A percentile compares a stretch with the other conserved stretches of the same genome.
These are phyloP conservation scores for Fusarium subglutinans DNA, from an alignment of 2,329 filamentous ascomycete genomes.

Conservation along the genomic window DNA sequence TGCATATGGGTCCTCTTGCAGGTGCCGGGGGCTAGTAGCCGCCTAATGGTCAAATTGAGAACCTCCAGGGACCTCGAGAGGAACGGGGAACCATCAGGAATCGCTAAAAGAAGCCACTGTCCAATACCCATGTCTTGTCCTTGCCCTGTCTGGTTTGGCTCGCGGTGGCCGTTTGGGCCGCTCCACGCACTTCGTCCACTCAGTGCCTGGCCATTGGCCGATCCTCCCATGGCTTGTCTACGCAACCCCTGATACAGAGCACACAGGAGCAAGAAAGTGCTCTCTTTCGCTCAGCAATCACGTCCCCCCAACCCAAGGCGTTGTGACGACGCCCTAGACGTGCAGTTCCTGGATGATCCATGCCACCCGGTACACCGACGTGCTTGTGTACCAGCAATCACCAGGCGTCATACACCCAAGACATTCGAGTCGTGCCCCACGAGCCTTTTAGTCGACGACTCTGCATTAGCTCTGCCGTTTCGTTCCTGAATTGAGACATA, in stretches of 20 bases:
- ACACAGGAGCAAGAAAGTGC: slow-evolving; percentile 19
- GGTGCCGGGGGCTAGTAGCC: slow-evolving; percentile 40
- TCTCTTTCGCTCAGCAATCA: slow-evolving; percentile 37
- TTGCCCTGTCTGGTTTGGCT: slow-evolving; percentile 38
- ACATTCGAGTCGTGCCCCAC: slow-evolving; percentile 35
- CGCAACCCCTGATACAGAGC: slow-evolving; percentile 23
- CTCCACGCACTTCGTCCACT: slow-evolving; percentile 30
- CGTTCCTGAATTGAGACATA: slow-evolving; percentile 54
- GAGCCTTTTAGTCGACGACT: slow-evolving; percentile 32
- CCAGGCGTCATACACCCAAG: slow-evolving; percentile 36
- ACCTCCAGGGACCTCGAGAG: slow-evolving; percentile 24
- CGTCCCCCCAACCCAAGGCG: slow-evolving; percentile 32
- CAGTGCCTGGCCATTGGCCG: slow-evolving; percentile 36
- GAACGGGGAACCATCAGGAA: slow-evolving; percentile 20
- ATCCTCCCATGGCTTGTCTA: slow-evolving; percentile 25
- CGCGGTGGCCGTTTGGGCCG: slow-evolving; percentile 31
- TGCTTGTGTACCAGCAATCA: slow-evolving; percentile 36
- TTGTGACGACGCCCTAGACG: slow-evolving; percentile 37
- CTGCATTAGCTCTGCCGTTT: slow-evolving; percentile 36
- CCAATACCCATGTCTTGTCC: slow-evolving; percentile 29
- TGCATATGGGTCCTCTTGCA: slow-evolving; percentile 29
- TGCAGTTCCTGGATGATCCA: slow-evolving; percentile 41
- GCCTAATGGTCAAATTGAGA: slow-evolving; percentile 32
- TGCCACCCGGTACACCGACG: slow-evolving; percentile 29
- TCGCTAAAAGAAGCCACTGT: slow-evolving; percentile 33